These are phyloP conservation scores for Brassica incana DNA, from an alignment of 345 rosid genomes.

Conservation along the genomic window DNA sequence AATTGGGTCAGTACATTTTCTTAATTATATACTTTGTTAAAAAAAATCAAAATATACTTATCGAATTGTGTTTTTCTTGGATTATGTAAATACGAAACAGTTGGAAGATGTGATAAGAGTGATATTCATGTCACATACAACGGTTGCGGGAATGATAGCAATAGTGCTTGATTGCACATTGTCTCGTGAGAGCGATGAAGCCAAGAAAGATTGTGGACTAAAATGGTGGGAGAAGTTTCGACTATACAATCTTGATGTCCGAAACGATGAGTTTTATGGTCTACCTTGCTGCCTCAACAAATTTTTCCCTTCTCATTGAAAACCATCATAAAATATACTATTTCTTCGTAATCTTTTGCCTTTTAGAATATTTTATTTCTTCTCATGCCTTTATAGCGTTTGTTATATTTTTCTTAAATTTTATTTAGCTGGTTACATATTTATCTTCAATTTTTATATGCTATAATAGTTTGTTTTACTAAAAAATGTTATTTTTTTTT, in stretches of 20 bases:
- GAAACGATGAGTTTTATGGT: conserved; percentile 74
- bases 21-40: background rate
- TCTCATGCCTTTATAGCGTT: background rate
- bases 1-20: conserved; percentile 45
- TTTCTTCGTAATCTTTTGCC: background rate
- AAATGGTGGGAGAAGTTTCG: conserved; percentile 75
- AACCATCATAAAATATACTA: too few species aligned
- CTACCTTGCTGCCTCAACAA: conserved; percentile 59
- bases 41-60: background rate
- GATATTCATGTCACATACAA: conserved; percentile 65
- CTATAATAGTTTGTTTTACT: background rate
- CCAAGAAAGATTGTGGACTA: conserved; percentile 51
- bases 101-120: conserved; percentile 48
- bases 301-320: conserved; percentile 59
- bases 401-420: background rate
- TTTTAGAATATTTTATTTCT: too few species aligned
- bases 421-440: background rate
- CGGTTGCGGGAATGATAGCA: conserved; percentile 56
- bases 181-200: conserved; percentile 45
- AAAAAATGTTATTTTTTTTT: too few species aligned
- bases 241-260: conserved; percentile 53
- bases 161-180: conserved; percentile 56
- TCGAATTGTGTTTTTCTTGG: background rate
- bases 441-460: background rate
- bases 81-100: conserved; percentile 32